Evolutionary conservation across 2,329 filamentous ascomycete genomes (phyloP), one percentile per base, ranked within the genome.

Genomic region (Stagonosporopsis tanaceti): DNA sequence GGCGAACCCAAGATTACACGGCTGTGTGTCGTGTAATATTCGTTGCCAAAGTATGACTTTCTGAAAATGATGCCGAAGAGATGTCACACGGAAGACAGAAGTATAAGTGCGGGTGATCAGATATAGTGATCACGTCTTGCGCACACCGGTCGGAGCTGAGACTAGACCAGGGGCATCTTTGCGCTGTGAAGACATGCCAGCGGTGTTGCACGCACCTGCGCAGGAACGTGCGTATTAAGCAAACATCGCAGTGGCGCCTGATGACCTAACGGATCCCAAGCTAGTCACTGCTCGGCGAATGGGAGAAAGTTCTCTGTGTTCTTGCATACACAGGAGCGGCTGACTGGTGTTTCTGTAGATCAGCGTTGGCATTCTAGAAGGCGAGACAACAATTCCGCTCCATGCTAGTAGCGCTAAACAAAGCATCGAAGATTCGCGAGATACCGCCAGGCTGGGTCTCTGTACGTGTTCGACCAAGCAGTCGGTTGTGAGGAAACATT

Each of bases 61-160:
- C 4, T 8, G 32, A 50, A 50, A 34, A 38, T 27, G 32, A 22
- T 56, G 30, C 37, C 47, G 50, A 50, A 56, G 42, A 52, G 47
- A 24, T 54, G 67, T 70, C 67, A 70, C 63, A 72, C 65, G 52
- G 41, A 48, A 59, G 52, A 57, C 47, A 27, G 37, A 42, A 52
- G 40, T 41, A 32, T 48, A 57, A 50, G 40, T 59, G 50, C 37
- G 42, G 48, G 46, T 50, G 46, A 50, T 46, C 57, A 66, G 62
- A 71, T 73, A 71, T 71, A 73, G 54, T 46, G 30, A 30, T 42
- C 24, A 39, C 37, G 50, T 55, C 47, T 20, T 47, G 59, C 61
- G 64, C 48, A 25, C 22, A 24, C 25, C 55, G 61, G 60, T 44
- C 59, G 52, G 47, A 30, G 66, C 67, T 69, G 65, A 71, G 63